Evolutionary conservation across 192 early-diverging fungal genomes (phyloP).

Genomic region (Entomortierella chlamydospora): DNA sequence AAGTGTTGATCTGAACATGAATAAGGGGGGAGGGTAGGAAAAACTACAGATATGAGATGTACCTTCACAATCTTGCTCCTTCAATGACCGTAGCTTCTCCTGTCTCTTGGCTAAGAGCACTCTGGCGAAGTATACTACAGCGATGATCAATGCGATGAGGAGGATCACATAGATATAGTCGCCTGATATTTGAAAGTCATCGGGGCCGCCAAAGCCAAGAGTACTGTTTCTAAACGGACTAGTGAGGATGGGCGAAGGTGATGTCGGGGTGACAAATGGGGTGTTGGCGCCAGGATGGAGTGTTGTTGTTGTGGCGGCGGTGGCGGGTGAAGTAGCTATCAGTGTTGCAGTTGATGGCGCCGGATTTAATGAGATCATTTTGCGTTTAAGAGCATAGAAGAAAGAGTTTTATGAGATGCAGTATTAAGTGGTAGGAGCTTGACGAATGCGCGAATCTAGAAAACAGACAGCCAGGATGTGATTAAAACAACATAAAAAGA

Average conservation of each 20-base stretch:
- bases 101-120: conserved; percentile 12
- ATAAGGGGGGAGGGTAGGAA: background rate
- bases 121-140: conserved; percentile 8
- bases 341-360: too few species aligned
- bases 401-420: too few species aligned
- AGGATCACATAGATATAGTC: conserved; percentile 32
- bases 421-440: too few species aligned
- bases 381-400: too few species aligned
- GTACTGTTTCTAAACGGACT: background rate
- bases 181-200: conserved; percentile 16
- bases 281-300: background rate
- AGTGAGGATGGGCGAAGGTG: background rate
- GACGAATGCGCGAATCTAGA: too few species aligned
- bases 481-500: background rate
- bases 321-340: background rate
- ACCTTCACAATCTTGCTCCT: conserved; percentile 38
- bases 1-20: background rate
- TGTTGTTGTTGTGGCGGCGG: background rate
- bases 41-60: background rate
- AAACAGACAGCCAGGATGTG: too few species aligned
- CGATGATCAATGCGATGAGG: conserved; percentile 1
- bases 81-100: background rate
- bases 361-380: too few species aligned
- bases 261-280: background rate
- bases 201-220: background rate